These are phyloP conservation scores for Centrapalus pauciflorus DNA, from an alignment of 129 eudicot species.

Conservation along the genomic window DNA sequence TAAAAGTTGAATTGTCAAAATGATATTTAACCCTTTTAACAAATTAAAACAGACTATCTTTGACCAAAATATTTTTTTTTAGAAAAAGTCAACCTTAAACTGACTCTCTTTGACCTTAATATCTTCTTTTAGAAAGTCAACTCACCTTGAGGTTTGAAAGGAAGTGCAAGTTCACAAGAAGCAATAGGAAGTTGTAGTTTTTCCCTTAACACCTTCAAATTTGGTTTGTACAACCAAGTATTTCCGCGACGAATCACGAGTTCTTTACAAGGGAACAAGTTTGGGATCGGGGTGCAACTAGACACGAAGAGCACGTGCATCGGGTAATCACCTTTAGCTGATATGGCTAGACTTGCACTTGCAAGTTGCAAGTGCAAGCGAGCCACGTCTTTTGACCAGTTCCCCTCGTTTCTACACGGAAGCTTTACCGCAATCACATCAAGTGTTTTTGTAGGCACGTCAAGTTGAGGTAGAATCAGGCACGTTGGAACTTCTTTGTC, in stretches of 20 bases:
- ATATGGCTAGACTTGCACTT: slow-evolving; percentile 64
- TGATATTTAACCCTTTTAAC: not conserved
- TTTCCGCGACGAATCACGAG: slow-evolving; percentile 53
- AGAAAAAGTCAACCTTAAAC: not conserved
- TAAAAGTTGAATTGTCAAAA: too few relatives aligned
- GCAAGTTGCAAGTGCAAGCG: slow-evolving; percentile 71
- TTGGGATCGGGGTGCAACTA: slow-evolving; percentile 62
- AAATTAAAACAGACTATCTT: too few relatives aligned
- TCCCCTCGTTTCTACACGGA: slow-evolving; percentile 50
- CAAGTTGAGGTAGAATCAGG: slow-evolving; percentile 48
- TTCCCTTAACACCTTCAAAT: slow-evolving; percentile 48
- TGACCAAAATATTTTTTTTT: not conserved
- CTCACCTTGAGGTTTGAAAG: slow-evolving; percentile 57
- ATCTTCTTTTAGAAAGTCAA: not conserved
- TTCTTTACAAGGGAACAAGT: slow-evolving; percentile 74
- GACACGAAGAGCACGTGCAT: slow-evolving; percentile 57
- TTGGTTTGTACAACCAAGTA: slow-evolving; percentile 62
- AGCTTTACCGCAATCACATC: slow-evolving; percentile 71
- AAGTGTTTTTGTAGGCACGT: slow-evolving; percentile 36
- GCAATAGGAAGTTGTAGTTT: slow-evolving; percentile 74
- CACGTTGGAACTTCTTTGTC: slow-evolving; percentile 61
- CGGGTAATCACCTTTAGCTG: slow-evolving; percentile 42
- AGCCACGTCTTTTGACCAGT: slow-evolving; percentile 74
- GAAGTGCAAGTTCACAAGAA: slow-evolving; percentile 81
- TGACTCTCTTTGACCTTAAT: not conserved